phyloP scores from a whole-genome alignment of 2,329 filamentous ascomycete genomes.

The Botrytis fragariae region DNA sequence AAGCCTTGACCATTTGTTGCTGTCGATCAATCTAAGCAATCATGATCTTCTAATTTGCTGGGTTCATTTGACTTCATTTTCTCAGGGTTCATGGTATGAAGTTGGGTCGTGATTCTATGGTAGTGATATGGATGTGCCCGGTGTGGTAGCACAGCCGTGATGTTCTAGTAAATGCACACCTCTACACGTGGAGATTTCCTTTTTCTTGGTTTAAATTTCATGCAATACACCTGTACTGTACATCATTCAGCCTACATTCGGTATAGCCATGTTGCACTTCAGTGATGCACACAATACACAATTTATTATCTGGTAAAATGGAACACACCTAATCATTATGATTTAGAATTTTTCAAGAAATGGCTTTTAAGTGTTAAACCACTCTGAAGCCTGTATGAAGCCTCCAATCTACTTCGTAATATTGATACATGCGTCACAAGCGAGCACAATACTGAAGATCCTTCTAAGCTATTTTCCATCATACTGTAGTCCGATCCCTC shows the following conservation, averaged over 20 bases:
- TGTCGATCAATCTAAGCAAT: conserved; percentile 21
- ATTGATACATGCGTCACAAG: conserved; percentile 16
- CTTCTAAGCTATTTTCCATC: conserved; percentile 7
- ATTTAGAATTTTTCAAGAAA: background rate
- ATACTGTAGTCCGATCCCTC: conserved; percentile 18
- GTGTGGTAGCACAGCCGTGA: conserved; percentile 19
- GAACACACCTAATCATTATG: conserved; percentile 7
- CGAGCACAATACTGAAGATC: conserved; percentile 14
- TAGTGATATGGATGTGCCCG: conserved; percentile 1
- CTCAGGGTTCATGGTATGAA: conserved; percentile 16
- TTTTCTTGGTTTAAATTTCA: conserved; percentile 12
- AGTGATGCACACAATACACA: background rate
- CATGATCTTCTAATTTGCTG: conserved; percentile 9
- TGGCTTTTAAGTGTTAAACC: background rate
- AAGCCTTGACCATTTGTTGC: conserved; percentile 20
- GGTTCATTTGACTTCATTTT: background rate
- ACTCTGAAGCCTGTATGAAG: background rate
- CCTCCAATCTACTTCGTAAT: conserved; percentile 14
- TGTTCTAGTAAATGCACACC: conserved; percentile 10
- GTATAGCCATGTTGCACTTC: conserved; percentile 14
- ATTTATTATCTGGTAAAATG: conserved; percentile 8
- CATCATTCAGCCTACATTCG: conserved; percentile 10
- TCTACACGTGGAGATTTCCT: conserved; percentile 18
- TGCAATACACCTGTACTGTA: conserved; percentile 17
- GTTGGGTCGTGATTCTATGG: conserved; percentile 16